phyloP scores from a whole-genome alignment of 2,329 filamentous ascomycete species.

The Fusarium newnesense region DNA sequence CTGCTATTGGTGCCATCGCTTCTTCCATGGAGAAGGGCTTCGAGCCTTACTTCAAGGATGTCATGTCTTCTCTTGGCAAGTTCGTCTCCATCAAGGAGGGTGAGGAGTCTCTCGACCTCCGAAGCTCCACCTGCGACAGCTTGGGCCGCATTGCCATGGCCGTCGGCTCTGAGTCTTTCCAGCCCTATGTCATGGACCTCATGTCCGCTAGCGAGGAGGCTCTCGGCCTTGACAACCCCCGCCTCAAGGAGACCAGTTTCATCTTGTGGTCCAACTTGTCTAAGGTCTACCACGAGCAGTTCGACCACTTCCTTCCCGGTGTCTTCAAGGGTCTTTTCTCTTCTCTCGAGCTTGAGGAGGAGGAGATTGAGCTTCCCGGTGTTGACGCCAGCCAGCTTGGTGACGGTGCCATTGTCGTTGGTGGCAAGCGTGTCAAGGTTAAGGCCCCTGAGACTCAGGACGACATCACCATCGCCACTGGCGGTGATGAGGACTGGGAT shows the following conservation, averaged over 20 bases:
- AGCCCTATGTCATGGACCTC: conserved; percentile 88
- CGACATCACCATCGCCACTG: conserved; percentile 65
- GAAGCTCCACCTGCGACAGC: conserved; percentile 89
- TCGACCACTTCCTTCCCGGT: conserved; percentile 80
- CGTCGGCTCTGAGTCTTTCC: conserved; percentile 86
- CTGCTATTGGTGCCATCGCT: conserved; percentile 90
- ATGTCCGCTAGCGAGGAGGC: conserved; percentile 95
- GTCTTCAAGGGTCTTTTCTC: conserved; percentile 84
- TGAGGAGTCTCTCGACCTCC: conserved; percentile 88
- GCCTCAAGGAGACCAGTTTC: conserved; percentile 95
- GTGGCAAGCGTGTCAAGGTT: conserved; percentile 87
- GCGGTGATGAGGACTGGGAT: conserved; percentile 65
- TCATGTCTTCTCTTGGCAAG: conserved; percentile 87
- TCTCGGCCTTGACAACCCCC: conserved; percentile 85
- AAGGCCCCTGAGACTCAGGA: conserved; percentile 65
- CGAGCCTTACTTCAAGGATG: conserved; percentile 89
- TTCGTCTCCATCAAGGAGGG: conserved; percentile 89
- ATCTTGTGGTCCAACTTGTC: conserved; percentile 95
- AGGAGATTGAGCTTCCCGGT: conserved; percentile 84
- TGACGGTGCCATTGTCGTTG: conserved; percentile 80
- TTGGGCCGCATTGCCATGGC: conserved; percentile 93
- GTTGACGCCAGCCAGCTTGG: conserved; percentile 67
- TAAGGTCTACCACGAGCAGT: conserved; percentile 90
- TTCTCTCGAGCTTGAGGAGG: conserved; percentile 87
- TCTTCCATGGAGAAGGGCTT: conserved; percentile 85